Evolutionary conservation across 768 basidiomycete genomes (phyloP).

Genomic region (Butyriboletus loyo): DNA sequence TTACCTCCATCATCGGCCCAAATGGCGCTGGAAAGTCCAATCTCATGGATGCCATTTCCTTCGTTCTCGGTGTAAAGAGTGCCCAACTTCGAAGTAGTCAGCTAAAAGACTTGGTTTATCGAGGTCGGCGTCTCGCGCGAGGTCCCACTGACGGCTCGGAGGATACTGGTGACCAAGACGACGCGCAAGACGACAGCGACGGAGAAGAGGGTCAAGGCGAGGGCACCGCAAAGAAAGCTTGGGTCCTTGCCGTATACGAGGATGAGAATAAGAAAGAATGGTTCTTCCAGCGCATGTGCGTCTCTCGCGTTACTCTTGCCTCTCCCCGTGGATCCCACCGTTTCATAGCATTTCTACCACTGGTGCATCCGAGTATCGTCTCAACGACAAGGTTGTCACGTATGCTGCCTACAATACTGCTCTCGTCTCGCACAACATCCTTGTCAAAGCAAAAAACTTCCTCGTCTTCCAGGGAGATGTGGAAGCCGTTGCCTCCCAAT

Average conservation of each 20-base stretch:
- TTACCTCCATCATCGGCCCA: conserved; percentile 95
- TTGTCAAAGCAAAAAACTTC: conserved; percentile 99
- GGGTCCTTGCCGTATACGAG: conserved; percentile 90
- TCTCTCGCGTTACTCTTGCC: conserved; percentile 14
- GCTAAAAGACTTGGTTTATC: conserved; percentile 93
- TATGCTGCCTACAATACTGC: conserved; percentile 88
- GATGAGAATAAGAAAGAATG: conserved; percentile 79
- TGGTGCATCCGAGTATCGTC: conserved; percentile 87
- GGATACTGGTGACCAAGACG: conserved; percentile 41
- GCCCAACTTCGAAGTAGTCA: conserved; percentile 91
- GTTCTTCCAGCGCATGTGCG: conserved; percentile 90
- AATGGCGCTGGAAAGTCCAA: conserved; percentile 99
- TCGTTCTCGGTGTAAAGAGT: conserved; percentile 95
- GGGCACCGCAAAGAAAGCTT: conserved; percentile 87
- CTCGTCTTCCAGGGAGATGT: conserved; percentile 99
- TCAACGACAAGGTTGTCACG: conserved; percentile 78
- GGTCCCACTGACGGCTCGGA: conserved; percentile 43
- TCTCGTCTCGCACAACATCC: conserved; percentile 86
- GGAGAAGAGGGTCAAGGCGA: conserved; percentile 59
- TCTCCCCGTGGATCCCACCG: not conserved
- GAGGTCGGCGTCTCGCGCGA: conserved; percentile 71
- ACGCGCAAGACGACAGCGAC: conserved; percentile 48
- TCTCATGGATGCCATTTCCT: conserved; percentile 99
- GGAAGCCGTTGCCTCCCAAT: conserved; percentile 95
- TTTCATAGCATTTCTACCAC: conserved; percentile 73